Evolutionary conservation across 2,329 filamentous ascomycete species (phyloP), one percentile per base, ranked within the genome.

Genomic region (Pseudogymnoascus sp.): DNA sequence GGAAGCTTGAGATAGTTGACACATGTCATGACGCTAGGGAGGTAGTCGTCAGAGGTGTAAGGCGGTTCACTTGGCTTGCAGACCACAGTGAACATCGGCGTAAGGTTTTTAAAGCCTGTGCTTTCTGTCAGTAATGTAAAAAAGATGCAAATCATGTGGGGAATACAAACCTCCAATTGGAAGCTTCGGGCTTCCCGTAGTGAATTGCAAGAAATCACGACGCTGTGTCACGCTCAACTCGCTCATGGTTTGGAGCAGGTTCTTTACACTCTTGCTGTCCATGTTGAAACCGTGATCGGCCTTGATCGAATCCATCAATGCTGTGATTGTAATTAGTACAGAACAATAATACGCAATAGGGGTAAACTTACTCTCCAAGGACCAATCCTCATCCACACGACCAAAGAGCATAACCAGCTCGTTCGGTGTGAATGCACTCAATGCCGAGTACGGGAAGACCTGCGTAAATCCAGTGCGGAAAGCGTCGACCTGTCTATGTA

Each of bases 21-120:
- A 73, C 95, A 99, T 9, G 95, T 99, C 95, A 99, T 99, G 73
- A 99, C 95, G 72, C 92, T 97, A 11, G 95, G 94, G n/a, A 99
- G 82, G 70, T 97, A 99, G 76, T 99, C 94, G 71, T 99, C 94
- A 4, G 93, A 93, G 3, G 87, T 88, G 73, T 92, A 94, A 1
- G 94, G 94, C 14, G 91, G 86, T 71, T 99, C 94, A 74, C 90
- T 96, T n/a, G 93, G 93, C 75, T 97, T 97, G 81, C 94, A 97
- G 43, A 99, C 94, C 64, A 99, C 94, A 2, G 94, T 99, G 73
- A 99, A 97, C 87, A 97, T 97, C 18, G 94, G 94, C 2, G 91
- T 97, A 64, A 99, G 84, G 73, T 87, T 90, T 78, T 95, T 96
- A 83, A 99, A 99, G 63, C 94, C 92, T 97, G 61, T 54, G 6